These are phyloP conservation scores for Suillus placidus DNA, from an alignment of 768 basidiomycete genomes.

Conservation along the genomic window DNA sequence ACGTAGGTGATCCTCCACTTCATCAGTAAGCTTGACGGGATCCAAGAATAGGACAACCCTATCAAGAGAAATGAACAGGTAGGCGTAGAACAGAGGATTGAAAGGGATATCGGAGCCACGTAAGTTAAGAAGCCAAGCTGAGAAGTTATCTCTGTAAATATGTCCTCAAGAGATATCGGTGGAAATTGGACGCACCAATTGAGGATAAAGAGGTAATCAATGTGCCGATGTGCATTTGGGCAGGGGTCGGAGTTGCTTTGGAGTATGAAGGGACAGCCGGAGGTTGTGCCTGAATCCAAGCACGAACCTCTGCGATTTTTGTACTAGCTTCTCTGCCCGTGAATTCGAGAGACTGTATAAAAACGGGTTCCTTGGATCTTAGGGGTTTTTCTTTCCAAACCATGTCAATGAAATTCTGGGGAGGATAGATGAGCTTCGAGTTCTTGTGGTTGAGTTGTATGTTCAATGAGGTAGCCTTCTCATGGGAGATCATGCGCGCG, in stretches of 20 bases:
- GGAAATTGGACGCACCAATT: conserved; percentile 53
- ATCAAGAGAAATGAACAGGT: conserved; percentile 71
- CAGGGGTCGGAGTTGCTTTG: conserved; percentile 58
- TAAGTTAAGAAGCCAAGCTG: conserved; percentile 87
- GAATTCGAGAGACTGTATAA: conserved; percentile 71
- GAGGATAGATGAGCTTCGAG: conserved; percentile 76
- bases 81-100: conserved; percentile 91
- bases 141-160: not conserved
- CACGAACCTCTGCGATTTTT: conserved; percentile 72
- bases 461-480: conserved; percentile 64
- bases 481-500: conserved; percentile 79
- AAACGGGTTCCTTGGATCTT: conserved; percentile 66
- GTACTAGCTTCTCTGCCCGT: conserved; percentile 63
- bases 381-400: conserved; percentile 78
- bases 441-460: conserved; percentile 52
- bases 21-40: conserved; percentile 57
- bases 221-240: conserved; percentile 68
- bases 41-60: conserved; percentile 80
- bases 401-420: conserved; percentile 82
- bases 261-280: conserved; percentile 64
- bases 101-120: conserved; percentile 89
- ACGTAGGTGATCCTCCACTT: conserved; percentile 61
- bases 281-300: conserved; percentile 67
- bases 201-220: conserved; percentile 69
- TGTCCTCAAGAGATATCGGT: not conserved